Percentiles rank a stretch among this genome's conserved stretches.
These are phyloP conservation scores for Lentinula detonsa DNA, from an alignment of 768 basidiomycete genomes.

Conservation along the genomic window DNA sequence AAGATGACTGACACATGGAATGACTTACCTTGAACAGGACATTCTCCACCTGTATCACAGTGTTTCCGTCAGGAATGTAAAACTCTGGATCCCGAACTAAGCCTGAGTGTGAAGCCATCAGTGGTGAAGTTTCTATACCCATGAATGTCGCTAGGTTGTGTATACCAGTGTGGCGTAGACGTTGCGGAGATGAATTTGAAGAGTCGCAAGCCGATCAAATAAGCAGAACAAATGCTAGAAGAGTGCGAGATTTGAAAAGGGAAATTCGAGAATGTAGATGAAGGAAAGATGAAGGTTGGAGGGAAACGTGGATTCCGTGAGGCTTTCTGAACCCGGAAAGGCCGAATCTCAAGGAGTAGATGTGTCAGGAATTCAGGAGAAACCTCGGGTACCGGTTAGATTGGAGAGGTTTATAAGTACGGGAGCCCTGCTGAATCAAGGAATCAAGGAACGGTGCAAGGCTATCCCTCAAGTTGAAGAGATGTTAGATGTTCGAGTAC, in stretches of 20 bases:
- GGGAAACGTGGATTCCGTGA: conserved; percentile 1
- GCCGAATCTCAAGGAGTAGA: neutral
- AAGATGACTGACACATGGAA: neutral
- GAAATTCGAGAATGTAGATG: neutral
- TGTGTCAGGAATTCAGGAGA: neutral
- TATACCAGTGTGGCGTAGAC: neutral
- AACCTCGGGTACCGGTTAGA: neutral
- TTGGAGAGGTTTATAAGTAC: neutral
- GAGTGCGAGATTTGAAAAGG: neutral
- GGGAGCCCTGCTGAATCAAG: neutral
- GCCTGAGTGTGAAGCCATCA: neutral
- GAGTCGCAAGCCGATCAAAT: neutral
- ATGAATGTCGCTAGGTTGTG: neutral
- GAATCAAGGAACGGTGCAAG: neutral
- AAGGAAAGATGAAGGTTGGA: neutral
- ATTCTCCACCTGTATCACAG: conserved; percentile 34
- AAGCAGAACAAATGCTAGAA: neutral
- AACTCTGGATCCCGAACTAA: conserved; percentile 24
- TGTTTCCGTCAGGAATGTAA: conserved; percentile 39
- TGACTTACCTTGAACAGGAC: conserved; percentile 37
- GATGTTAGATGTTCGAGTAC: neutral
- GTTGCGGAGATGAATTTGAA: neutral
- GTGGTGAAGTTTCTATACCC: neutral
- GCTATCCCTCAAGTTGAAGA: neutral
- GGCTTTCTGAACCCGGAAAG: neutral